These are phyloP conservation scores for Chaetomiaceae sp. DNA, from an alignment of 2,329 filamentous ascomycete species.

Conservation along the genomic window DNA sequence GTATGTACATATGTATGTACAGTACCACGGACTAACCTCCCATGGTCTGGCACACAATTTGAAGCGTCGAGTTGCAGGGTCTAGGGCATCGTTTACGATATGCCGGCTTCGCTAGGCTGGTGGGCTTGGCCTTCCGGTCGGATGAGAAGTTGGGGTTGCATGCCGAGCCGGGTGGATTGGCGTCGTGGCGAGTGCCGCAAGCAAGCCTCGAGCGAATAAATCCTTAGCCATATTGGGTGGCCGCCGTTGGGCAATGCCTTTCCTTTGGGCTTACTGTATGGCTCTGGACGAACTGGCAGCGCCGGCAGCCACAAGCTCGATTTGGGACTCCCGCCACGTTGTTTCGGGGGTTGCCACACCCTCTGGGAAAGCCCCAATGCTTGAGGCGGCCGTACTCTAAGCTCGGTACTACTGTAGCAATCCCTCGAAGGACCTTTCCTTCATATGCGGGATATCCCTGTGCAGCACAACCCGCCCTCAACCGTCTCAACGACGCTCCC, in stretches of 20 bases:
- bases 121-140: background rate
- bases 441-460: conserved; percentile 13
- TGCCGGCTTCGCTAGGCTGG: background rate
- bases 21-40: too few relatives aligned
- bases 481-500: conserved; percentile 2
- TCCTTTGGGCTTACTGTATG: background rate
- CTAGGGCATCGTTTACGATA: background rate
- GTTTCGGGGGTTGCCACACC: background rate
- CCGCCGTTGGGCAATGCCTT: background rate
- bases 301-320: background rate
- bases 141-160: background rate
- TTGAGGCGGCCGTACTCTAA: too few relatives aligned
- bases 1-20: too few relatives aligned
- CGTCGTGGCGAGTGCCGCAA: background rate
- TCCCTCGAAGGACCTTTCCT: conserved; percentile 6
- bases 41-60: too few relatives aligned
- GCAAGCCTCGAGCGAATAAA: too few relatives aligned
- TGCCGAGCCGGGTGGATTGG: background rate
- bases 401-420: too few relatives aligned
- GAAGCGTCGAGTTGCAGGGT: background rate
- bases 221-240: background rate
- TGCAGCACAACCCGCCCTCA: conserved; percentile 11
- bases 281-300: background rate
- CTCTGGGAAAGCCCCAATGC: too few relatives aligned
- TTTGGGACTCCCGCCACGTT: background rate